A percentile compares a stretch with the other conserved stretches of the same genome.
Conservation (phyloP, 2,329 filamentous ascomycete genomes). For the Aureobasidium sp. region DNA sequence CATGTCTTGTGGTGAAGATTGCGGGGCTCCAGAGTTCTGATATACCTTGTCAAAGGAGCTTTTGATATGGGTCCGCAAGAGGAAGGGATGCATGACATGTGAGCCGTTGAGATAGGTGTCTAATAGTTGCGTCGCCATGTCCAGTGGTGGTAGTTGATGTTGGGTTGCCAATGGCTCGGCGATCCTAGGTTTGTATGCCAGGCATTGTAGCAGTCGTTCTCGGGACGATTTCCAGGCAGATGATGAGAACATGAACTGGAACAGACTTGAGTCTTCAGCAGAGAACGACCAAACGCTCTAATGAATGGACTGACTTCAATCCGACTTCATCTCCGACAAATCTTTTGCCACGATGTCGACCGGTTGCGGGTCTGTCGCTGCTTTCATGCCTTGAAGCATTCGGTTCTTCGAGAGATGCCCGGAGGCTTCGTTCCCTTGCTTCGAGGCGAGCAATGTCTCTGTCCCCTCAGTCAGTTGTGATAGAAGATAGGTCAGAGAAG, state of each 20-base stretch:
- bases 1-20: not conserved
- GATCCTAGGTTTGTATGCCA: not conserved
- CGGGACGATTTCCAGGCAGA: conserved; percentile 8
- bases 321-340: conserved; percentile 14
- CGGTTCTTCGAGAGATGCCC: not conserved
- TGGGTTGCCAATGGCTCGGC: conserved; percentile 10
- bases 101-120: conserved; percentile 15
- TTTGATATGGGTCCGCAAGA: not conserved
- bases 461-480: too few relatives aligned
- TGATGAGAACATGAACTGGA: conserved; percentile 14
- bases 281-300: not conserved
- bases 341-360: conserved; percentile 7
- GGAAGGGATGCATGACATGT: not conserved
- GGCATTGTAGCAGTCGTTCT: not conserved
- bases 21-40: not conserved
- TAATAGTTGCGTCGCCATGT: conserved; percentile 10
- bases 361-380: not conserved
- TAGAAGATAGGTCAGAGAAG: not conserved
- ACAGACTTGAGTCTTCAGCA: not conserved
- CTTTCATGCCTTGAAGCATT: not conserved
- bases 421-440: not conserved
- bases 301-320: not conserved
- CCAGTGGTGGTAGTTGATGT: conserved; percentile 1
- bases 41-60: not conserved
- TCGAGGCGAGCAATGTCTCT: not conserved